A percentile compares a stretch with the other conserved stretches of the same genome.
Evolutionary conservation across 169 alveolate genomes (phyloP).

Genomic region (Plasmodium billcollinsi): DNA sequence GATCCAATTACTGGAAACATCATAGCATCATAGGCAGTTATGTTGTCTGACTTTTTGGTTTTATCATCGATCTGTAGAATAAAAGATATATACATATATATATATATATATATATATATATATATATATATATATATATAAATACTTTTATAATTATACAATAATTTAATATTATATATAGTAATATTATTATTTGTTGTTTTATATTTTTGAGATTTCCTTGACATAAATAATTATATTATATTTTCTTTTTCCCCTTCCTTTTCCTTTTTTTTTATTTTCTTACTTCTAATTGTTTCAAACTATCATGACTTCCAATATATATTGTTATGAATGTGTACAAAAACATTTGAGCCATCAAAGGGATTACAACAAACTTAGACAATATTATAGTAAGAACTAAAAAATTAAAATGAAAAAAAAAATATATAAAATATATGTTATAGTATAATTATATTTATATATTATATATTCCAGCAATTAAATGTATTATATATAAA

Average conservation of each 20-base stretch:
- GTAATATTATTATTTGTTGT: no score
- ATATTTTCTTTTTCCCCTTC: background rate
- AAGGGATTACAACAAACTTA: conserved; percentile 58
- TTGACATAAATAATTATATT: background rate
- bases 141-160: no score
- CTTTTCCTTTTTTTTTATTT: background rate
- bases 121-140: no score
- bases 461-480: background rate
- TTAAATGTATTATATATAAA: background rate
- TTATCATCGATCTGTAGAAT: conserved; percentile 29
- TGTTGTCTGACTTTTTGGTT: conserved; percentile 48
- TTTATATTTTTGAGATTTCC: no score
- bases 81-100: background rate
- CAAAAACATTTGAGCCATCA: conserved; percentile 61
- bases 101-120: no score
- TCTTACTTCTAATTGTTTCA: conserved; percentile 71
- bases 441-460: no score
- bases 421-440: background rate
- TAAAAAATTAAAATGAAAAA: conserved; percentile 5
- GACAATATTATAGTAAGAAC: conserved; percentile 65
- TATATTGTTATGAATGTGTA: conserved; percentile 74
- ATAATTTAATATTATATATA: no score
- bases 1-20: conserved; percentile 78
- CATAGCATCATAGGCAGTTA: conserved; percentile 75
- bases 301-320: conserved; percentile 75